These are phyloP conservation scores for Pichia sp. DNA, from an alignment of 1,139 yeast species.

Conservation along the genomic window DNA sequence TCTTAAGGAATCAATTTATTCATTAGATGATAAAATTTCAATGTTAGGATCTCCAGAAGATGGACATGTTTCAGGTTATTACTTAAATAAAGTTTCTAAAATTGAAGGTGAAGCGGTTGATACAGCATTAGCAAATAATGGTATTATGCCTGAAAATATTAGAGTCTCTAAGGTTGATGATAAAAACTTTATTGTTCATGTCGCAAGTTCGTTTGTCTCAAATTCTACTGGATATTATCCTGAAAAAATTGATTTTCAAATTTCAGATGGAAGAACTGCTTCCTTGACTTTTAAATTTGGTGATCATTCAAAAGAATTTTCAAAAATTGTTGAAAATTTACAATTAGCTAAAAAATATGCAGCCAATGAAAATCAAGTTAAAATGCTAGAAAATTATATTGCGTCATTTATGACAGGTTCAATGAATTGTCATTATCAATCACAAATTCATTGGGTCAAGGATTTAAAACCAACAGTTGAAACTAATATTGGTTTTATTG, in stretches of 20 bases:
- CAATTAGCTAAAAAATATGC: slow-evolving; percentile 52
- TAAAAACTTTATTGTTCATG: slow-evolving; percentile 45
- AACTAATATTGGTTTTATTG: slow-evolving; percentile 83
- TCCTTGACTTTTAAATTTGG: slow-evolving; percentile 59
- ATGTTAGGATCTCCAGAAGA: slow-evolving; percentile 73
- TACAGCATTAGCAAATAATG: slow-evolving; percentile 50
- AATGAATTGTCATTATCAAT: slow-evolving; percentile 75
- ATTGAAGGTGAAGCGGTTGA: slow-evolving; percentile 62
- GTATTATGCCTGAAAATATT: slow-evolving; percentile 78
- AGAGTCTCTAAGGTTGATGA: slow-evolving; percentile 51
- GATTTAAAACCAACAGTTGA: slow-evolving; percentile 80
- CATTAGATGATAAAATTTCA: slow-evolving; percentile 40
- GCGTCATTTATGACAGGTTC: slow-evolving; percentile 75
- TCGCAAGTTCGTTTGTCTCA: slow-evolving; percentile 49
- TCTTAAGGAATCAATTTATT: slow-evolving; percentile 46
- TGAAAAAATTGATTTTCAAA: slow-evolving; percentile 30
- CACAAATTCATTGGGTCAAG: slow-evolving; percentile 84
- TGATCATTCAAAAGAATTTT: slow-evolving; percentile 65
- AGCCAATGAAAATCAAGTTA: slow-evolving; percentile 65
- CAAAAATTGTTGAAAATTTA: slow-evolving; percentile 49
- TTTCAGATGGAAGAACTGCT: slow-evolving; percentile 30
- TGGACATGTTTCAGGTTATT: slow-evolving; percentile 72
- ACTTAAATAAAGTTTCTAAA: slow-evolving; percentile 47
- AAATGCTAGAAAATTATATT: slow-evolving; percentile 60
- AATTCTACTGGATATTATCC: slow-evolving; percentile 43